phyloP scores from a whole-genome alignment of 2,329 filamentous ascomycete species.

The Penicillium sp. region DNA sequence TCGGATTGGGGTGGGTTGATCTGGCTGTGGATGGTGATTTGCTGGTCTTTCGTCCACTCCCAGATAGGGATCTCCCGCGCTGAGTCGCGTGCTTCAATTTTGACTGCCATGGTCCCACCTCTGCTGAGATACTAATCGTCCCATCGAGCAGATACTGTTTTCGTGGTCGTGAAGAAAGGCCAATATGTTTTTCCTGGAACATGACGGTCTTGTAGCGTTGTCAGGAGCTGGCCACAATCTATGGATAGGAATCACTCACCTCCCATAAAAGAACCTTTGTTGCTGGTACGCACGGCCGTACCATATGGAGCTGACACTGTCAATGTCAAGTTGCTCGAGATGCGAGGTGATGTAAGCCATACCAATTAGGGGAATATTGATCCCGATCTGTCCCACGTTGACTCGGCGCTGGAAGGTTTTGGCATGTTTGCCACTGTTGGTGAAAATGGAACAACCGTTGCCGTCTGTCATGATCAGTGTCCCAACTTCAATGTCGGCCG shows the following conservation, averaged over 20 bases:
- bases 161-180: conserved; percentile 26
- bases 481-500: neutral
- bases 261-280: conserved; percentile 30
- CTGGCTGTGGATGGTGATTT: too few species aligned
- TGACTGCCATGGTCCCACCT: too few species aligned
- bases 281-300: conserved; percentile 24
- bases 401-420: conserved; percentile 33
- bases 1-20: too few species aligned
- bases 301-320: conserved; percentile 22
- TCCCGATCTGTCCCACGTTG: conserved; percentile 30
- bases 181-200: conserved; percentile 25
- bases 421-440: conserved; percentile 31
- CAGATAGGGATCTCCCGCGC: too few species aligned
- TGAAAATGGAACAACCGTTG: conserved; percentile 39
- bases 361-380: conserved; percentile 32
- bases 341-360: neutral
- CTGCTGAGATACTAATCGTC: too few species aligned
- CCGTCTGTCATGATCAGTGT: conserved; percentile 28
- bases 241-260: conserved; percentile 12
- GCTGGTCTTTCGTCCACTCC: too few species aligned
- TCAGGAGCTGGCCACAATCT: neutral
- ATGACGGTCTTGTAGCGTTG: conserved; percentile 18
- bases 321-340: neutral
- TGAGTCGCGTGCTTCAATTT: too few species aligned
- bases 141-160: conserved; percentile 25